phyloP scores from a whole-genome alignment of 192 early-diverging fungal genomes.

The Helicostylum pulchrum region DNA sequence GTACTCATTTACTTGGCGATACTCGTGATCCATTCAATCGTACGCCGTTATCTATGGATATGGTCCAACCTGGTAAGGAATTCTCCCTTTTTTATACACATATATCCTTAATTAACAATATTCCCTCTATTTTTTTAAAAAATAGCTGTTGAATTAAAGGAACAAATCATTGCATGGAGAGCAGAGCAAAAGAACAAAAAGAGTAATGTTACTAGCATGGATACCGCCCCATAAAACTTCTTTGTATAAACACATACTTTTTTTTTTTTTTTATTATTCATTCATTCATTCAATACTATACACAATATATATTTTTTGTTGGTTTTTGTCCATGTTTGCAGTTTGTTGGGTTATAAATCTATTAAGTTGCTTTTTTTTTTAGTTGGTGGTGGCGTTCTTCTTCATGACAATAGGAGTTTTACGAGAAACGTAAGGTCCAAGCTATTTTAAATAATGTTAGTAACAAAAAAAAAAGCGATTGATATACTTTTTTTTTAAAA shows the following conservation, averaged over 20 bases:
- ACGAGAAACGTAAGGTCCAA: conserved; percentile 26
- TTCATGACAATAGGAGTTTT: conserved; percentile 12
- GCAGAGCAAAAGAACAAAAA: conserved; percentile 24
- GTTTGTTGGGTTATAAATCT: background rate
- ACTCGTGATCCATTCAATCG: conserved; percentile 93
- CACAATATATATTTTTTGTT: no score
- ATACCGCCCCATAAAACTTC: background rate
- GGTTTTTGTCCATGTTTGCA: background rate
- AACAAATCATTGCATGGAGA: conserved; percentile 28
- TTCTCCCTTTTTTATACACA: background rate
- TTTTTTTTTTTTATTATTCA: background rate
- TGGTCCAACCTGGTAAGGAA: conserved; percentile 75
- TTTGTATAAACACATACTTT: background rate
- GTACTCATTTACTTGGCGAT: conserved; percentile 83
- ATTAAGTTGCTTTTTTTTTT: background rate
- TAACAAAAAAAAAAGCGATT: background rate
- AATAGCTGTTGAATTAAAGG: conserved; percentile 23
- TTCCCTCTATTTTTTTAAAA: background rate
- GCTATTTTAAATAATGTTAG: conserved; percentile 1
- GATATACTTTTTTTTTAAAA: background rate
- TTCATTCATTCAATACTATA: background rate
- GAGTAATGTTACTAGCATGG: background rate
- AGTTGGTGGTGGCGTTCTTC: background rate
- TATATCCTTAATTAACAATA: background rate
- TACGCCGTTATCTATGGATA: conserved; percentile 78